These are phyloP conservation scores for Starmerella potacharoeniae DNA, from an alignment of 805 yeast genomes.

Conservation along the genomic window DNA sequence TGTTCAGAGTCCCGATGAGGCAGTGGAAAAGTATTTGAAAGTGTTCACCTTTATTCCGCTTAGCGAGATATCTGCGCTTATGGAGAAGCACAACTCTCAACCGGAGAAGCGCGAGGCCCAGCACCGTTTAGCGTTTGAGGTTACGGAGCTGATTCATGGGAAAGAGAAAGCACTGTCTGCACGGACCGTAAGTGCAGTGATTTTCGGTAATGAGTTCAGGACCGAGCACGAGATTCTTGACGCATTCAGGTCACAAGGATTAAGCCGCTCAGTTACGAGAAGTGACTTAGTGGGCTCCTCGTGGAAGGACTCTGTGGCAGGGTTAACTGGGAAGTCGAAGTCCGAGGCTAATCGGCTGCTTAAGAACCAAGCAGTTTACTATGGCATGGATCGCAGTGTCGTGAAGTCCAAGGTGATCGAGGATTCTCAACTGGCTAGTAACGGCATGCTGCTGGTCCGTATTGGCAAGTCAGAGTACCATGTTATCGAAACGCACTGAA, in stretches of 20 bases:
- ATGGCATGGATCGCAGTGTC: constrained; percentile 47
- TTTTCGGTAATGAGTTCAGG: constrained; percentile 46
- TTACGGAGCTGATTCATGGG: constrained; percentile 82
- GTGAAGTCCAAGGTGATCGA: constrained; percentile 42
- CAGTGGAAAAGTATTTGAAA: constrained; percentile 55
- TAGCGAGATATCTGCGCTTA: constrained; percentile 42
- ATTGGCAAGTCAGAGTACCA: constrained; percentile 50
- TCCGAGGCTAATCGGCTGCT: constrained; percentile 53
- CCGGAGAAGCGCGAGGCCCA: constrained; percentile 69
- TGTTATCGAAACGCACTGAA: constrained; percentile 23
- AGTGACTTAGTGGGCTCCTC: constrained; percentile 32
- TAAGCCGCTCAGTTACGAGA: constrained; percentile 34
- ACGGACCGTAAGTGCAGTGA: constrained; percentile 50
- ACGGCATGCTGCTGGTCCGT: constrained; percentile 50
- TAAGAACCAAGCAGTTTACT: constrained; percentile 59
- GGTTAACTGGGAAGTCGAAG: constrained; percentile 32
- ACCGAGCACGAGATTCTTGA: constrained; percentile 35
- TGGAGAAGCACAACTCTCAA: constrained; percentile 41
- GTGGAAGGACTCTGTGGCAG: constrained; percentile 43
- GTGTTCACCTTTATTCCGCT: constrained; percentile 71
- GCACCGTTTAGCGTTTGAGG: constrained; percentile 64
- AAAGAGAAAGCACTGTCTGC: constrained; percentile 60
- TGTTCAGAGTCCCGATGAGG: constrained; percentile 53
- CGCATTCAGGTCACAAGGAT: constrained; percentile 49
- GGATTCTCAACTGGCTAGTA: constrained; percentile 40